These are phyloP conservation scores for Pythium brachiatum DNA, from an alignment of 352 stramenopile genomes.

Conservation along the genomic window DNA sequence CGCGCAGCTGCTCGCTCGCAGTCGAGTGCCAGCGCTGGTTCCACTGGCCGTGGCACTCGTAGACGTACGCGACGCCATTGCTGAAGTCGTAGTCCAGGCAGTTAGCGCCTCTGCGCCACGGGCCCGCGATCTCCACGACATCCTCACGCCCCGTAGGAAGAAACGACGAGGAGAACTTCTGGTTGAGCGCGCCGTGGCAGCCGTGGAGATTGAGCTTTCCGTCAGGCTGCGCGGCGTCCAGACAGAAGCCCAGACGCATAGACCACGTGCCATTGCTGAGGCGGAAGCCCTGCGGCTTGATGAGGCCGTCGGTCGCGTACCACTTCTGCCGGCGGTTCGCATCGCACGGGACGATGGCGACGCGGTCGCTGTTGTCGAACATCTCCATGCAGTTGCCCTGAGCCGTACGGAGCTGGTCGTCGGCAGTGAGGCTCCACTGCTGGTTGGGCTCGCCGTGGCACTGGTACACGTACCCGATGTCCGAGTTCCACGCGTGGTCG, in stretches of 20 bases:
- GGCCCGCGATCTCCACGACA: background rate
- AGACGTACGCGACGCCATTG: background rate
- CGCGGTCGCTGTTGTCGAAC: constrained; percentile 1
- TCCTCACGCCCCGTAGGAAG: background rate
- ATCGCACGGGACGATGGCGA: constrained; percentile 4
- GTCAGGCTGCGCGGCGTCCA: background rate
- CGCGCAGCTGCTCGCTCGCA: background rate
- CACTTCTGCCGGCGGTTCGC: background rate
- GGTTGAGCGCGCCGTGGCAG: background rate
- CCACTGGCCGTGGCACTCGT: constrained; percentile 4
- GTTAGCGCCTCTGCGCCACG: background rate
- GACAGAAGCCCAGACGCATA: constrained; percentile 5
- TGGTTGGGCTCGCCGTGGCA: constrained; percentile 5
- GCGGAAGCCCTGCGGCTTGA: constrained; percentile 10
- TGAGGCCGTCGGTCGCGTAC: constrained; percentile 3
- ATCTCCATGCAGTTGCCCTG: constrained; percentile 2
- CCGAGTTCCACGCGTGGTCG: background rate
- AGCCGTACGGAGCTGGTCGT: background rate
- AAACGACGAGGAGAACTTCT: constrained; percentile 8
- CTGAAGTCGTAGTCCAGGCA: constrained; percentile 4
- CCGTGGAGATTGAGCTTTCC: background rate
- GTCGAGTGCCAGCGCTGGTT: constrained; percentile 1
- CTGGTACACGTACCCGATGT: constrained; percentile 4
- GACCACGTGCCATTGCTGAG: background rate
- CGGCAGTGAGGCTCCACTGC: constrained; percentile 1